Percentiles rank a stretch among this genome's conserved stretches.
Conservation (phyloP, 2,329 filamentous ascomycete genomes). For the Ophiostoma montium region DNA sequence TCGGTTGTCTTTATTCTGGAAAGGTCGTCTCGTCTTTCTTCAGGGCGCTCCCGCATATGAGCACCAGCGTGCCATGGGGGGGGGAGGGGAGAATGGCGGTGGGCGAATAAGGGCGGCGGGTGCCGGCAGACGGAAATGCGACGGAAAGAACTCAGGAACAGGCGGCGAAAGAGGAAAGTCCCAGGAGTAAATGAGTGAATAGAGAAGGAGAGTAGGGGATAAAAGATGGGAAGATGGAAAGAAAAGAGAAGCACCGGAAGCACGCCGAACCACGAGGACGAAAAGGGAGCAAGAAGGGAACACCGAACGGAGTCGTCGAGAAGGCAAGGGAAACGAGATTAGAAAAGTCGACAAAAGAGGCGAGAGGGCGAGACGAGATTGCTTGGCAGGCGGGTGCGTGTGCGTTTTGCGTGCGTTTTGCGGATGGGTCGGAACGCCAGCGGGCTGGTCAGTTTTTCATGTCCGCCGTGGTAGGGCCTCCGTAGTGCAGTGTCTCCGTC, state of each 20-base stretch:
- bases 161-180: neutral
- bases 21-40: neutral
- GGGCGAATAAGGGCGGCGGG: neutral
- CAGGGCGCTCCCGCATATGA: neutral
- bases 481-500: neutral
- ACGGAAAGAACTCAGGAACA: neutral
- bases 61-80: no score
- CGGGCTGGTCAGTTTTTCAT: neutral
- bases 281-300: neutral
- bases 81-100: no score
- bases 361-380: no score
- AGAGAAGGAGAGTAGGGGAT: neutral
- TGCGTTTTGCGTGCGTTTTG: neutral
- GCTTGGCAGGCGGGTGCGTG: neutral
- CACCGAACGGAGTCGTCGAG: no score
- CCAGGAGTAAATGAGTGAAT: neutral
- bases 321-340: no score
- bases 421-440: neutral
- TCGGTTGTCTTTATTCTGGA: neutral
- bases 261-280: neutral
- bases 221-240: neutral
- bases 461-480: neutral
- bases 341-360: no score
- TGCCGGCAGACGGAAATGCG: neutral
- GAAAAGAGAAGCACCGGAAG: neutral